Evolutionary conservation across 306 rosid species (phyloP).

Genomic region (Malus orientalis): DNA sequence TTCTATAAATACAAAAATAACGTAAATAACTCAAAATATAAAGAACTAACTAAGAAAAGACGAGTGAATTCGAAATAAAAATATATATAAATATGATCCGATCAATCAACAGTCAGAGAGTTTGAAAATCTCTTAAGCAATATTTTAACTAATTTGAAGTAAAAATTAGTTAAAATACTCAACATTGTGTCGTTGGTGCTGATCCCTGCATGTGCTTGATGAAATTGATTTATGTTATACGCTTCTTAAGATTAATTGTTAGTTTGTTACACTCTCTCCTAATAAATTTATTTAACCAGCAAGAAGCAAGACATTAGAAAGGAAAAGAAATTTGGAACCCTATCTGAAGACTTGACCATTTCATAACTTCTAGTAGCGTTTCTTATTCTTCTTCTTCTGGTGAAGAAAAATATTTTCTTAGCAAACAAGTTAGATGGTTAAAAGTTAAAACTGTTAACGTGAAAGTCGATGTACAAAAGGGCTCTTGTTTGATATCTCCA

Average conservation of each 20-base stretch:
- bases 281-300: neutral
- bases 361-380: neutral
- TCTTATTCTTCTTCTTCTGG: neutral
- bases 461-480: too few species aligned
- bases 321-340: neutral
- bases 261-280: neutral
- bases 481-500: too few species aligned
- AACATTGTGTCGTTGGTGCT: conserved; percentile 8
- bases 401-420: neutral
- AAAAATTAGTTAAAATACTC: conserved; percentile 10
- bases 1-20: too few species aligned
- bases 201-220: conserved; percentile 39
- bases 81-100: too few species aligned
- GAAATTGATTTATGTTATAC: neutral
- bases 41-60: too few species aligned
- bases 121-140: conserved; percentile 17
- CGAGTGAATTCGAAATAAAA: too few species aligned
- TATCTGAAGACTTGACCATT: neutral
- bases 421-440: neutral
- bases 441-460: too few species aligned
- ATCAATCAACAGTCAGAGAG: conserved; percentile 33
- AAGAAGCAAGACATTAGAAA: neutral
- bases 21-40: too few species aligned
- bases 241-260: neutral
- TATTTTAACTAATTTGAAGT: conserved; percentile 2